Conservation (phyloP, 75 land plant species). For the Pinus albicaulis region DNA sequence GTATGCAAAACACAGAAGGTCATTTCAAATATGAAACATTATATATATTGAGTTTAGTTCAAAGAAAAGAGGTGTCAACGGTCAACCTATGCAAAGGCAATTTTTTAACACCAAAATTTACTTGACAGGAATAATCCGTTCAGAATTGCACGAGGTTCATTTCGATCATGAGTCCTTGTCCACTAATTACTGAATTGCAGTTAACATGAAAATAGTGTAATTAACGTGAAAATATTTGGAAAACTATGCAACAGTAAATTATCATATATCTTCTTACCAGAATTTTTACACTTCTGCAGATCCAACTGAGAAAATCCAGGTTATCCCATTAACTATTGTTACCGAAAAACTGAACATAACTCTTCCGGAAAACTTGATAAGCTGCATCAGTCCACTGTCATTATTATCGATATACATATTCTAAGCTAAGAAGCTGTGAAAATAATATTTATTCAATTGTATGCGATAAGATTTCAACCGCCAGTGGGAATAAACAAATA, state of each 20-base stretch:
- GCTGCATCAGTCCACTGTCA: too few relatives aligned
- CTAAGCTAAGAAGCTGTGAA: too few relatives aligned
- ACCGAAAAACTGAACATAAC: not conserved
- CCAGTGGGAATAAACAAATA: not conserved
- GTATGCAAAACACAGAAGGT: not conserved
- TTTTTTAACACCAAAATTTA: not conserved
- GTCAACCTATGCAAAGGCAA: not conserved
- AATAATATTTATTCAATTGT: too few relatives aligned
- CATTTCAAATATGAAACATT: not conserved
- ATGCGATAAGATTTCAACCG: too few relatives aligned
- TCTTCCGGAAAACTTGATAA: too few relatives aligned
- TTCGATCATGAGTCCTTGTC: too few relatives aligned
- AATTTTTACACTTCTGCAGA: not conserved
- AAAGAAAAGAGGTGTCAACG: not conserved
- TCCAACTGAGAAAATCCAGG: not conserved
- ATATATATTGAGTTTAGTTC: not conserved
- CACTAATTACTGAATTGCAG: too few relatives aligned
- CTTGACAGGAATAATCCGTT: not conserved
- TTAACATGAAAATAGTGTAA: too few relatives aligned
- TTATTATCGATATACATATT: too few relatives aligned
- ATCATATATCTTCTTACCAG: not conserved
- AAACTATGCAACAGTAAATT: not conserved
- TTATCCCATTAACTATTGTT: not conserved
- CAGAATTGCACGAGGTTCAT: too few relatives aligned
- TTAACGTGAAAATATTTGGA: too few relatives aligned